Evolutionary conservation across 257 asterid genomes (phyloP), one percentile per base, ranked within the genome.

Genomic region (Solanum piurae): DNA sequence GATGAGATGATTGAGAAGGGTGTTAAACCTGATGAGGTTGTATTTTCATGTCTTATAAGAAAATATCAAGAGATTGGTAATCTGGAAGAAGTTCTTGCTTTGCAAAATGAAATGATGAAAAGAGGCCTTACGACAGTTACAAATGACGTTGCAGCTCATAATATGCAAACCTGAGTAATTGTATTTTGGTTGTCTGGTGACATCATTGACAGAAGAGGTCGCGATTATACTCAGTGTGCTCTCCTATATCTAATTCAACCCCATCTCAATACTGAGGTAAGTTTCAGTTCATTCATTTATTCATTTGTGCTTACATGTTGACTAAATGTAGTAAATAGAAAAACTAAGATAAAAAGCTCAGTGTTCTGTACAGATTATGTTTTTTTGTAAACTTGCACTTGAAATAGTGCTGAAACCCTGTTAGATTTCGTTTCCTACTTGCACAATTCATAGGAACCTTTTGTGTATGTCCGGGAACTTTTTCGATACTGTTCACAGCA

Each of bases 1-100:
- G 90, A 89, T 88, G 96, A 95, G 93, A 96, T 96, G 99, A 92
- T 92, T 89, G 94, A 87, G 83, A 92, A 94, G 72, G 98, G 95
- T 69, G 88, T 96, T 52, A 87, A 89, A 84, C 97, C 98, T 38
- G 98, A 96, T 90, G 95, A 89, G 88, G 92, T 95, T 87, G 92
- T 94, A 88, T 94, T 92, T 92, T 90, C 91, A 86, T 93, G 97
- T 90, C 95, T 96, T 38, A 87, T 96, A 16, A 93, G 92, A n/a
- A 94, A 94, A 91, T 94, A 91, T 91, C 88, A 86, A 11, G 96
- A 94, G 91, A 89, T 90, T 64, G 98, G 98, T 44, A 82, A 93
- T 55, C 46, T 84, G 69, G 93, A 92, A 89, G 98, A 93, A 90
- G 98, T 92, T 69, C 92, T 92, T 89, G 86, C 66, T n/a, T 89